These are phyloP conservation scores for Wickerhamomyces xylosicus DNA, from an alignment of 805 yeast species.

Conservation along the genomic window DNA sequence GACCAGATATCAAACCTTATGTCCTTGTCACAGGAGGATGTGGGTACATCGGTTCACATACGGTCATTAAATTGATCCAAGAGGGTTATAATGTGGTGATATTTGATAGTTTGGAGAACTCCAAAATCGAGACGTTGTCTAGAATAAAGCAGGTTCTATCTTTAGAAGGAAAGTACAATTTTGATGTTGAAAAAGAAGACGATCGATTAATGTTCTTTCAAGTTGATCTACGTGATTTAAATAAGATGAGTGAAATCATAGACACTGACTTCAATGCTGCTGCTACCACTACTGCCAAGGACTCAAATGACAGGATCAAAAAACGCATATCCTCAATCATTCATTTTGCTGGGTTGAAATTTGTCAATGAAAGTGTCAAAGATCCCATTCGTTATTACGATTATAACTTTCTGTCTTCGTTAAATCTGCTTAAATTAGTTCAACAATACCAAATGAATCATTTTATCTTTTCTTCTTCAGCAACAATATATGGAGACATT, in stretches of 20 bases:
- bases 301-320: too few relatives aligned
- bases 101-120: too few relatives aligned
- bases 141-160: not conserved
- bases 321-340: conserved; percentile 28
- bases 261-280: too few relatives aligned
- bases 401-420: conserved; percentile 58
- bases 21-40: too few relatives aligned
- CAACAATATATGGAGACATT: conserved; percentile 80
- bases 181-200: not conserved
- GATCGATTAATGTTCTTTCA: not conserved
- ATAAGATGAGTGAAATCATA: too few relatives aligned
- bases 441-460: conserved; percentile 27
- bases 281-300: too few relatives aligned
- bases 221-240: not conserved
- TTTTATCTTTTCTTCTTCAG: conserved; percentile 68
- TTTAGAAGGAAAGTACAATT: not conserved
- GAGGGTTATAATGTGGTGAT: too few relatives aligned
- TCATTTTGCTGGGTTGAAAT: conserved; percentile 78
- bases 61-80: too few relatives aligned
- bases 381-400: conserved; percentile 61
- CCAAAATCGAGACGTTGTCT: not conserved
- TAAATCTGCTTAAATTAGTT: conserved; percentile 47
- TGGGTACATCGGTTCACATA: too few relatives aligned
- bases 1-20: too few relatives aligned
- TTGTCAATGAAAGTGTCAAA: conserved; percentile 68